Percentiles rank a stretch among this genome's conserved stretches.
These are phyloP conservation scores for Kluyveromyces sp. DNA, from an alignment of 1,139 yeast species.

Conservation along the genomic window DNA sequence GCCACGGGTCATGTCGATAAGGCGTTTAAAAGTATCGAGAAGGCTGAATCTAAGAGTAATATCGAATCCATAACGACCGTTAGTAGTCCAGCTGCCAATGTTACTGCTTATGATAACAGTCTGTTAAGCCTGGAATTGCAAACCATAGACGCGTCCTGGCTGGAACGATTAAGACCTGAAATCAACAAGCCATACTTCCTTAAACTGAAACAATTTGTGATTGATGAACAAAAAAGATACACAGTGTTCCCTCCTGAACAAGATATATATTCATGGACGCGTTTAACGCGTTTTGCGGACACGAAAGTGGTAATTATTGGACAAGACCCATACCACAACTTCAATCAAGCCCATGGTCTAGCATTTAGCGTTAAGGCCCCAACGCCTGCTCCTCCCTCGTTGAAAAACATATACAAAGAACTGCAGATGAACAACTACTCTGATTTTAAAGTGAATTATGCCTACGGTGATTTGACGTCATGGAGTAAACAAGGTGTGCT, in stretches of 20 bases:
- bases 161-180: constrained; percentile 58
- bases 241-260: constrained; percentile 66
- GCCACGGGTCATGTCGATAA: background rate
- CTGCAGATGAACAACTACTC: constrained; percentile 61
- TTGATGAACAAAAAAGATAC: constrained; percentile 15
- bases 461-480: constrained; percentile 57
- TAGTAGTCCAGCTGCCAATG: background rate
- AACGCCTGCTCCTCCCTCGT: constrained; percentile 81
- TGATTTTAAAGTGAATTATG: constrained; percentile 43
- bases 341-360: constrained; percentile 90
- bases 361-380: constrained; percentile 90
- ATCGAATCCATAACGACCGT: constrained; percentile 30
- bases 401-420: constrained; percentile 79
- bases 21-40: constrained; percentile 8
- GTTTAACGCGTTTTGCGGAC: constrained; percentile 66
- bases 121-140: constrained; percentile 62
- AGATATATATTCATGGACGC: constrained; percentile 90
- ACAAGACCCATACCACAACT: constrained; percentile 94
- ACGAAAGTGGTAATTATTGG: constrained; percentile 82
- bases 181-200: constrained; percentile 81
- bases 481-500: constrained; percentile 93
- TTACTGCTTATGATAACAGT: constrained; percentile 40
- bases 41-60: constrained; percentile 38
- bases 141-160: constrained; percentile 73
- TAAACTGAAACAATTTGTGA: constrained; percentile 42